Conservation (phyloP, 129 eudicot species). For the Logfia minima region DNA sequence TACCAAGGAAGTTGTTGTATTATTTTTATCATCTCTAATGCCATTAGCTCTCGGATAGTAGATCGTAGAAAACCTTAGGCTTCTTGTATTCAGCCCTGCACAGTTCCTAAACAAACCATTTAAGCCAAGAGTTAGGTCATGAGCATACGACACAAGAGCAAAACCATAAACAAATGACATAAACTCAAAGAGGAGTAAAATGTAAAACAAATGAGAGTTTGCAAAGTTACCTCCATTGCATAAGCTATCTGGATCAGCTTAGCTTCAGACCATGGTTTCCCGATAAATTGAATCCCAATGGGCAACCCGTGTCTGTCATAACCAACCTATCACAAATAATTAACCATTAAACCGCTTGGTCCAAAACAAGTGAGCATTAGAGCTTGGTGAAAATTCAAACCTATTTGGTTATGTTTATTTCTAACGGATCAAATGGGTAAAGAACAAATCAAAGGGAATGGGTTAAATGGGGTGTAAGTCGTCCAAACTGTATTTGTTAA, state of each 20-base stretch:
- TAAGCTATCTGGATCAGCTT: slow-evolving; percentile 64
- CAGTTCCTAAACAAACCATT: slow-evolving; percentile 47
- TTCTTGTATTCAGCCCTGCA: slow-evolving; percentile 58
- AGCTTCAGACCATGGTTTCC: slow-evolving; percentile 95
- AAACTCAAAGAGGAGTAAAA: not conserved
- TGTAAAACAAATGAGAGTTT: not conserved
- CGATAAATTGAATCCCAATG: slow-evolving; percentile 88
- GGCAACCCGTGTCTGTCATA: slow-evolving; percentile 81
- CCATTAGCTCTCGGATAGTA: slow-evolving; percentile 39
- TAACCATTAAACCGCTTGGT: slow-evolving; percentile 3
- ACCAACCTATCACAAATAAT: slow-evolving; percentile 58
- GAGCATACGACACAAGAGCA: not conserved
- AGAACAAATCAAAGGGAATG: not conserved
- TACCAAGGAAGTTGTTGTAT: slow-evolving; percentile 2
- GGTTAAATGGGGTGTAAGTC: not conserved
- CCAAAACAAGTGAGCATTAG: not conserved
- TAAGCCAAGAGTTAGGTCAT: not conserved
- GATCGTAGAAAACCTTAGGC: slow-evolving; percentile 76
- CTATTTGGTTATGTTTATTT: not conserved
- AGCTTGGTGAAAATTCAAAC: not conserved
- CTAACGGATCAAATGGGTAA: not conserved
- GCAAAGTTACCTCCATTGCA: slow-evolving; percentile 57
- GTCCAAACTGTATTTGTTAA: not conserved
- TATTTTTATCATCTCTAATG: slow-evolving; percentile 12
- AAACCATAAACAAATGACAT: not conserved